Evolutionary conservation across 192 early-diverging fungal genomes (phyloP).

Genomic region (Dissophora globulifera): DNA sequence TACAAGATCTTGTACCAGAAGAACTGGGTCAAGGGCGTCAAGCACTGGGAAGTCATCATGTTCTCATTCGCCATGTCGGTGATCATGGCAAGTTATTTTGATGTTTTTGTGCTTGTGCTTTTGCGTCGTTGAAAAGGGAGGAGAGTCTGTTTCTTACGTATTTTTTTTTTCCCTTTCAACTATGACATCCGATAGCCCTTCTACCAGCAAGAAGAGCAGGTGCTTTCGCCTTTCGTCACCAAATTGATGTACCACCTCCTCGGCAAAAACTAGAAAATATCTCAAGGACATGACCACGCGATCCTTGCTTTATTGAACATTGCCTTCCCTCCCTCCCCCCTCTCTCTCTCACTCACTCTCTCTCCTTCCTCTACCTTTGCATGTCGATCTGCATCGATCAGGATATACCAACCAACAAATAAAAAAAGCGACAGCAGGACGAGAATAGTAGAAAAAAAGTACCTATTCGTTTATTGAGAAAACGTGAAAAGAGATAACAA

Average conservation of each 20-base stretch:
- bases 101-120: no score
- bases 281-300: neutral
- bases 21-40: conserved; percentile 65
- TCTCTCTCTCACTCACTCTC: no score
- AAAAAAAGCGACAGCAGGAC: no score
- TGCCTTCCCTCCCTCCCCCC: neutral
- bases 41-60: conserved; percentile 71
- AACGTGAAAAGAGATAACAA: no score
- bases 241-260: conserved; percentile 49
- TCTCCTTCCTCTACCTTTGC: no score
- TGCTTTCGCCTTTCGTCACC: conserved; percentile 62
- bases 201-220: conserved; percentile 69
- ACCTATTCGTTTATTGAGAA: no score
- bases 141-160: neutral
- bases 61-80: conserved; percentile 72
- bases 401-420: no score
- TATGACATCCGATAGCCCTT: conserved; percentile 51
- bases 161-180: neutral
- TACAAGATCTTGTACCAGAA: conserved; percentile 74
- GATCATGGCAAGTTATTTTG: conserved; percentile 67
- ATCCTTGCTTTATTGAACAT: neutral
- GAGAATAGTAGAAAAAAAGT: no score
- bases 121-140: no score
- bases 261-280: conserved; percentile 22
- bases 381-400: no score